Conservation (phyloP, 2,329 filamentous ascomycete genomes). For the Apiospora malaysiana region DNA sequence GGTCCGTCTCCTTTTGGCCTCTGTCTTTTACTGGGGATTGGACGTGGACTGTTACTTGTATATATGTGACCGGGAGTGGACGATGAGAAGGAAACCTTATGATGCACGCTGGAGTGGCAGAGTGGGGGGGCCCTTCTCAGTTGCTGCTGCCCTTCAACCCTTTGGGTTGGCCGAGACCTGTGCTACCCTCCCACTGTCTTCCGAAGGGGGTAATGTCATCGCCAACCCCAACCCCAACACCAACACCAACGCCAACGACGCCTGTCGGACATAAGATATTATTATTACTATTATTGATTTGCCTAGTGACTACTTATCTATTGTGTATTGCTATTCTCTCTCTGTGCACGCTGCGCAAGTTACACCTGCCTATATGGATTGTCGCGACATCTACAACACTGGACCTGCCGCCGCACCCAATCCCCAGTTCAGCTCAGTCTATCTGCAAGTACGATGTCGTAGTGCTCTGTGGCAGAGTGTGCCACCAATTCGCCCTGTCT, state of each 20-base stretch:
- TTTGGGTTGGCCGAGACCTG: slow-evolving; percentile 12
- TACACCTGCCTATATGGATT: slow-evolving; percentile 9
- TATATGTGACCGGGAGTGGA: slow-evolving; percentile 4
- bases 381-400: not conserved
- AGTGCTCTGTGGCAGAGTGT: not conserved
- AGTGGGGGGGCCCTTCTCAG: no score
- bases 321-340: no score
- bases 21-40: slow-evolving; percentile 13
- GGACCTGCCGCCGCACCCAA: not conserved
- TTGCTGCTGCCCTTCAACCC: not conserved
- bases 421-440: not conserved
- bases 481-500: slow-evolving; percentile 14
- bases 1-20: slow-evolving; percentile 13
- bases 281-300: not conserved
- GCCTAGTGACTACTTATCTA: no score
- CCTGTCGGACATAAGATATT: not conserved
- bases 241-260: not conserved
- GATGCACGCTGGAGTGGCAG: slow-evolving; percentile 12
- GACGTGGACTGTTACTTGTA: not conserved
- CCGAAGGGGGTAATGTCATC: not conserved
- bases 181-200: not conserved
- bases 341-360: not conserved
- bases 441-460: not conserved
- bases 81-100: slow-evolving; percentile 1
- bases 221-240: not conserved